Evolutionary conservation across 2,329 filamentous ascomycete species (phyloP).

Genomic region (Aspergillus sp.): DNA sequence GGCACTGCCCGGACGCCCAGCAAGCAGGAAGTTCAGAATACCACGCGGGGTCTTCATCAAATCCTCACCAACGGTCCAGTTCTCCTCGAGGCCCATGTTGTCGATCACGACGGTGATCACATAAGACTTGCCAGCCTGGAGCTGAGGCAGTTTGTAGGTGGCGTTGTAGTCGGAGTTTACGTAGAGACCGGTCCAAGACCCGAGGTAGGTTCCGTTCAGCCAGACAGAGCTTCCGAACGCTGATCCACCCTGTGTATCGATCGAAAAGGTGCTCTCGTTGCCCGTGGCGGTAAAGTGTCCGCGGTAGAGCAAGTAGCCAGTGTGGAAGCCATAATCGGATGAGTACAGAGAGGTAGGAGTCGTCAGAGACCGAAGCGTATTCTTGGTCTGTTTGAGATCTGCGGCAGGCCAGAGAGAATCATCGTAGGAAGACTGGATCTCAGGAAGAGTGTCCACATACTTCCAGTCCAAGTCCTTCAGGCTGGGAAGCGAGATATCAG

Average conservation of each 20-base stretch:
- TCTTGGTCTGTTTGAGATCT: slow-evolving; percentile 60
- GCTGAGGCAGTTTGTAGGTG: slow-evolving; percentile 58
- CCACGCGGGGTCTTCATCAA: slow-evolving; percentile 61
- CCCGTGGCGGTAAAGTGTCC: slow-evolving; percentile 68
- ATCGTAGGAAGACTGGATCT: slow-evolving; percentile 64
- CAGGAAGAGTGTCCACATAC: slow-evolving; percentile 70
- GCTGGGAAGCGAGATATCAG: slow-evolving; percentile 57
- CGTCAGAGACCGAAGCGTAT: slow-evolving; percentile 56
- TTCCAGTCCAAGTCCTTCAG: slow-evolving; percentile 66
- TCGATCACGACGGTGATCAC: slow-evolving; percentile 71
- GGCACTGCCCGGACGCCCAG: slow-evolving; percentile 36
- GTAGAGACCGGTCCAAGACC: slow-evolving; percentile 63
- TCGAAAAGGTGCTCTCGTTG: slow-evolving; percentile 57
- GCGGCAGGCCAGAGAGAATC: slow-evolving; percentile 68
- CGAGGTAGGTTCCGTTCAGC: slow-evolving; percentile 64
- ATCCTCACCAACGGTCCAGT: slow-evolving; percentile 61
- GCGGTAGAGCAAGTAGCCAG: slow-evolving; percentile 68
- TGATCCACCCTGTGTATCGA: slow-evolving; percentile 66
- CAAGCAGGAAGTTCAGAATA: slow-evolving; percentile 50
- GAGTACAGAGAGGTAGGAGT: slow-evolving; percentile 69
- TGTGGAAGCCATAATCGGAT: slow-evolving; percentile 73
- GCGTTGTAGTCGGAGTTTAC: slow-evolving; percentile 53
- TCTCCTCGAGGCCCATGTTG: slow-evolving; percentile 70
- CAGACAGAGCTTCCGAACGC: slow-evolving; percentile 69
- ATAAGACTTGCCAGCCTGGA: slow-evolving; percentile 56